phyloP scores from a whole-genome alignment of 805 yeast genomes.

The Cyberlindnera galapagoensis region DNA sequence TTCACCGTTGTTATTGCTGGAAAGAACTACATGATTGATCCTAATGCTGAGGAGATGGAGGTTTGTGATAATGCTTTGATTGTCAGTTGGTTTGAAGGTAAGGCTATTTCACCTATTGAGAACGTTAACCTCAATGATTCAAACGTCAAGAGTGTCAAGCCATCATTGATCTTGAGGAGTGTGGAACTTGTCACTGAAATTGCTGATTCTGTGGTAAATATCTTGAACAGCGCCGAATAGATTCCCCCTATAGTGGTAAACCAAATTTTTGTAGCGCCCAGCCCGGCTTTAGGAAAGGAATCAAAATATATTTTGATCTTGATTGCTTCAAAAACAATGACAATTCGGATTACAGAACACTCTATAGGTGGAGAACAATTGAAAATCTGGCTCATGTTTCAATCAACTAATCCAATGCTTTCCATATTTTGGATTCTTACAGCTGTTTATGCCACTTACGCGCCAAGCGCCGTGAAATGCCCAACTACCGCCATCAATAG shows the following conservation, averaged over 20 bases:
- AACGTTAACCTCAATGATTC: conserved; percentile 54
- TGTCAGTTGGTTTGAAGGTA: conserved; percentile 63
- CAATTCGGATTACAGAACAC: no score
- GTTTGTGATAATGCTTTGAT: conserved; percentile 82
- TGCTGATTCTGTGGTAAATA: conserved; percentile 52
- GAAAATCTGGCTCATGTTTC: no score
- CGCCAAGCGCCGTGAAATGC: conserved; percentile 24
- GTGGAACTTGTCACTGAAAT: conserved; percentile 51
- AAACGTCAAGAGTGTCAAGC: conserved; percentile 49
- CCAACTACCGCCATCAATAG: conserved; percentile 19
- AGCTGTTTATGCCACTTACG: conserved; percentile 12
- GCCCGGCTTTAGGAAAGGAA: neutral
- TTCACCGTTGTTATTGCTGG: conserved; percentile 77
- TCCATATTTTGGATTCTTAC: neutral
- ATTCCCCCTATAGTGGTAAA: neutral
- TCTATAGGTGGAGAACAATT: no score
- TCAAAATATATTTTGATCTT: no score
- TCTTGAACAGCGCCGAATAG: conserved; percentile 14
- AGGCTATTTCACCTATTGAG: conserved; percentile 65
- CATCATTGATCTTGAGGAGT: conserved; percentile 42
- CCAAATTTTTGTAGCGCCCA: neutral
- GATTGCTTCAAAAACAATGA: no score
- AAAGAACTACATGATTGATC: conserved; percentile 63
- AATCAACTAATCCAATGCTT: neutral
- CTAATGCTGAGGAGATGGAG: conserved; percentile 81